A percentile compares a stretch with the other conserved stretches of the same genome.
phyloP scores from a whole-genome alignment of 139 green algal genomes.

The Chlorokybus atmophyticus region DNA sequence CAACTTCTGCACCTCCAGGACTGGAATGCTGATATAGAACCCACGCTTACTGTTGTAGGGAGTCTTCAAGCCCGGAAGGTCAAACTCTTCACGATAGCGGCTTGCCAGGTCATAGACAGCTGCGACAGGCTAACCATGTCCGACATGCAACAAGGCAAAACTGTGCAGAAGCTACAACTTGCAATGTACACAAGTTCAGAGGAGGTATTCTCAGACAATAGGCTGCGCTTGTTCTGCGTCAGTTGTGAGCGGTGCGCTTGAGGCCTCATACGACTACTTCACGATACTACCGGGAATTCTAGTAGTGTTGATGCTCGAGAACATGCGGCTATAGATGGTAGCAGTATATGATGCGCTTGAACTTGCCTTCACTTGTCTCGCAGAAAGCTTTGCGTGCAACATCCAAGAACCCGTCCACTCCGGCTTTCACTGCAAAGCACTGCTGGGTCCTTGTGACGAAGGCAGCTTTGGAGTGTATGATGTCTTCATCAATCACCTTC shows the following conservation, averaged over 20 bases:
- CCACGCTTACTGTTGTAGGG: constrained; percentile 49
- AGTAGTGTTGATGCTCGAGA: no score
- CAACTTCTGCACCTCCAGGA: constrained; percentile 10
- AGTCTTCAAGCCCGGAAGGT: constrained; percentile 34
- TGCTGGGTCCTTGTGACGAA: constrained; percentile 56
- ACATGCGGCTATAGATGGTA: no score
- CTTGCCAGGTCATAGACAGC: constrained; percentile 51
- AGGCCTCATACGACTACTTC: no score
- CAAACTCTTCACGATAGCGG: constrained; percentile 30
- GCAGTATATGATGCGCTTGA: no score
- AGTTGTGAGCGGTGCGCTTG: no score
- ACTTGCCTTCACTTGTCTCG: constrained; percentile 48
- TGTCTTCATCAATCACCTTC: constrained; percentile 43
- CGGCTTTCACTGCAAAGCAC: constrained; percentile 52
- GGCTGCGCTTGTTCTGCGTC: no score
- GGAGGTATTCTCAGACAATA: no score
- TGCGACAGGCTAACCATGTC: no score
- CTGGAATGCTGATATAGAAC: constrained; percentile 46
- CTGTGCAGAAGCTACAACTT: no score
- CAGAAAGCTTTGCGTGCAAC: constrained; percentile 60
- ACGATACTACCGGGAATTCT: no score
- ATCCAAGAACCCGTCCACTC: constrained; percentile 59
- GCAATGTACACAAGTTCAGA: no score
- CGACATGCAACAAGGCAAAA: background rate
- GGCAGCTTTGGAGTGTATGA: constrained; percentile 23